These are phyloP conservation scores for Hortiboletus campestris DNA, from an alignment of 768 basidiomycete genomes.

Conservation along the genomic window DNA sequence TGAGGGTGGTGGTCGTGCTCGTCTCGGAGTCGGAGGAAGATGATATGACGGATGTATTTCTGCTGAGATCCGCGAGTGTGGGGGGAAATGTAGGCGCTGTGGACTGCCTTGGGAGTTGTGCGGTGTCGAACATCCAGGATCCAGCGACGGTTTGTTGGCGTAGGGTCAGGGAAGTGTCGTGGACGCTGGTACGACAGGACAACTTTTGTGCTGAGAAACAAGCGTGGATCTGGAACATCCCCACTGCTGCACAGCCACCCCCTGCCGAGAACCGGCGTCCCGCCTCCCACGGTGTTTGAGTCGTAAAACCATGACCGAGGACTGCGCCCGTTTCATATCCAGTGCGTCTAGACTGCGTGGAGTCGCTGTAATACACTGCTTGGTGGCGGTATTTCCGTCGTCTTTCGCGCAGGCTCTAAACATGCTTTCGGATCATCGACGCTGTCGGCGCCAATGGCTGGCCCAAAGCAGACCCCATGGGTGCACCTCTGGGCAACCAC, in stretches of 20 bases:
- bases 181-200: background rate
- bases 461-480: background rate
- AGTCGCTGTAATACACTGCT: background rate
- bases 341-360: no score
- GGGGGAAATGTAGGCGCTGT: conserved; percentile 28
- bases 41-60: conserved; percentile 76
- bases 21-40: conserved; percentile 59
- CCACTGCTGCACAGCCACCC: conserved; percentile 23
- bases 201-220: conserved; percentile 15
- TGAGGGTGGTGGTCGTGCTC: conserved; percentile 37
- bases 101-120: background rate
- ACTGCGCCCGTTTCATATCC: background rate
- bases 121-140: conserved; percentile 13
- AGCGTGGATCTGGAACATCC: conserved; percentile 14
- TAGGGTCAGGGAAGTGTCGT: background rate
- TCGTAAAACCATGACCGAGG: background rate
- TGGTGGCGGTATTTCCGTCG: background rate
- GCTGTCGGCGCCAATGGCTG: background rate
- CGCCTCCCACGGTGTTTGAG: background rate
- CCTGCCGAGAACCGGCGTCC: conserved; percentile 12
- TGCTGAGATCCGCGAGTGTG: conserved; percentile 62
- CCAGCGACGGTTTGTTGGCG: background rate
- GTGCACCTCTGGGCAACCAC: background rate
- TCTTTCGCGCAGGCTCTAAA: no score
- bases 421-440: background rate